Evolutionary conservation across 2,329 filamentous ascomycete species (phyloP), one percentile per base, ranked within the genome.

Genomic region (Fusarium albidum): DNA sequence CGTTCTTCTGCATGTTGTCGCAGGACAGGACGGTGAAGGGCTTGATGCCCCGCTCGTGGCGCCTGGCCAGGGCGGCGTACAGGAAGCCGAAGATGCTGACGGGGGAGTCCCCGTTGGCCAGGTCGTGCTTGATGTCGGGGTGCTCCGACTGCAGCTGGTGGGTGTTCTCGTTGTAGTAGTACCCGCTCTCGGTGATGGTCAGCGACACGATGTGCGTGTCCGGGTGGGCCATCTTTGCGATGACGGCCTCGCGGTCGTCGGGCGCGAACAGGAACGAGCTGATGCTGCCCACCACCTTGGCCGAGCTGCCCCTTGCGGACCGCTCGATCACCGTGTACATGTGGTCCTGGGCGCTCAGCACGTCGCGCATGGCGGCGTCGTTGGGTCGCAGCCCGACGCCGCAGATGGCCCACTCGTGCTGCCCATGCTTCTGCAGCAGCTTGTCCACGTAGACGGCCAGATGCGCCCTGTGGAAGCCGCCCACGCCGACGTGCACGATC

Each of bases 151-250:
- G 68, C 52, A 82, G 73, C 71, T 82, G 69, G 71, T 82, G 80
- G n/a, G 79, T 79, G 74, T 82, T 81, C 66, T 82, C 80, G 66
- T 82, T 81, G 73, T 82, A 82, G 72, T 79, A 82, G 76, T 82
- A 82, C 57, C 80, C 80, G 64, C 77, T 80, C 72, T 82, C 80
- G 35, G 80, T 82, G 66, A 82, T 82, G 64, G 80, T 82, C 67
- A 82, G 66, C 13, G 80, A 82, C 27, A 82, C 80, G 55, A 82
- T 82, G 65, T 75, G 77, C 11, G 80, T 82, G 63, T 82, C 79
- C 0, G 77, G 73, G 70, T 81, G 75, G 2, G 80, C 80, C 79
- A 82, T 81, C 74, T 82, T 82, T 64, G 74, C 75, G 27, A 82
- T 76, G 55, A 82, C 79, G 29, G 79, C 78, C 70, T 80, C 74